Base-by-base conservation (phyloP, 257 asterid genomes). In the Prunella vulgaris region DNA sequence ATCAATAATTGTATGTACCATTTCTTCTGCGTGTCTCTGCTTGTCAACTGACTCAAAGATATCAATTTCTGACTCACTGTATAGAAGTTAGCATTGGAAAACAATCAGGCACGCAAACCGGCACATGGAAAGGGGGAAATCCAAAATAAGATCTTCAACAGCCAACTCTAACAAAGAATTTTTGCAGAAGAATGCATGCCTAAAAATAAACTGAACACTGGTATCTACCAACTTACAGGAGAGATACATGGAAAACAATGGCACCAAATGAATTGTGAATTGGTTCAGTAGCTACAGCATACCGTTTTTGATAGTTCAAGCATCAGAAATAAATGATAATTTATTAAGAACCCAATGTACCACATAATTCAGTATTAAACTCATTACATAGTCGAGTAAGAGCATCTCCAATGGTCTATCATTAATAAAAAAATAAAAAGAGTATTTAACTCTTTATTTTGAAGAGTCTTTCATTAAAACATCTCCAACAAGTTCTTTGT, bases 61-160 rank as follows among this genome's bases (percentile, higher is more conserved):
- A 75, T 94, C 99, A 48, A 94, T 94, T 73, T 94, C 99, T n/a
- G 96, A 83, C 75, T 85, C 97, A 70, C 99, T 94, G 88, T 54
- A 72, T 22, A 65, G 63, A 79, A 61, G 75, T 42, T 64, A 42
- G 18, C 53, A 73, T 67, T 13, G 67, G 48, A 69, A 68, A 71
- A 70, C 20, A 62, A 58, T 72, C 14, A 76, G 77, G 63, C 12
- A 14, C 24, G 5, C 48, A 4, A 24, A 13, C 10, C 40, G 28
- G 17, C 35, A 68, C 25, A 25, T 18, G 2, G n/a, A 28, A 67
- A 28, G 51, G 9, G 12, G 5, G 18, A 13, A 46, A 57, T 10
- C 42, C 35, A 66, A 7, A 60, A 20, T 7, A 58, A 35, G 42
- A 69, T 27, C 68, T 28, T 58, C 24, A 12, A 60, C 35, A 20